Conservation (phyloP, 2,329 filamentous ascomycete species). For the Cladosporium cucumerinum region DNA sequence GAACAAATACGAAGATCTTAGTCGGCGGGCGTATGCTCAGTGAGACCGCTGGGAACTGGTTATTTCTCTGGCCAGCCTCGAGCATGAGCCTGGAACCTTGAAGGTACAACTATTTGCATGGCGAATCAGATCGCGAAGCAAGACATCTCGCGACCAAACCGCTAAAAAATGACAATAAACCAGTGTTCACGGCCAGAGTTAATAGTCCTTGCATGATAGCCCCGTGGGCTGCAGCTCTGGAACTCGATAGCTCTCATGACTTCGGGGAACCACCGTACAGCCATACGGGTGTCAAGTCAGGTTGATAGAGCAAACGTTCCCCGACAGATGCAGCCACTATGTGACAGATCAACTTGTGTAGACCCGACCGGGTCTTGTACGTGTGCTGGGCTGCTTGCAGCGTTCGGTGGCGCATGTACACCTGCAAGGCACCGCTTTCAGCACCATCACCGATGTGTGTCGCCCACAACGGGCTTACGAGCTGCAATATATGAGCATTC, state of each 20-base stretch:
- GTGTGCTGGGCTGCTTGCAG: neutral
- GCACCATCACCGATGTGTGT: neutral
- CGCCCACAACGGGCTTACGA: neutral
- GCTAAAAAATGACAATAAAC: neutral
- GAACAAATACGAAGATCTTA: neutral
- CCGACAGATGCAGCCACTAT: neutral
- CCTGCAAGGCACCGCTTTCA: neutral
- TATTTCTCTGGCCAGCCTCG: neutral
- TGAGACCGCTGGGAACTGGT: neutral
- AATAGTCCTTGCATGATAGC: neutral
- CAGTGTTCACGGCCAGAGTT: neutral
- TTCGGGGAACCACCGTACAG: neutral
- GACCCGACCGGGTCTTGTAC: neutral
- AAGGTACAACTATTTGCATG: neutral
- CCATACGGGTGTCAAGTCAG: neutral
- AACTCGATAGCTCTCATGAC: neutral
- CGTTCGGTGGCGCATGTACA: neutral
- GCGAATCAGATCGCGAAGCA: neutral
- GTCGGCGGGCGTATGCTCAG: too few species aligned
- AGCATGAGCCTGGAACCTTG: neutral
- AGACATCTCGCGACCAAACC: neutral
- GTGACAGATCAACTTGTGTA: neutral
- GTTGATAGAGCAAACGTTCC: neutral
- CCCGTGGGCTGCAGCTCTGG: neutral
- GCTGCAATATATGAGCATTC: neutral